phyloP scores from a whole-genome alignment of 2,329 filamentous ascomycete genomes.

The Neofusicoccum laricinum region DNA sequence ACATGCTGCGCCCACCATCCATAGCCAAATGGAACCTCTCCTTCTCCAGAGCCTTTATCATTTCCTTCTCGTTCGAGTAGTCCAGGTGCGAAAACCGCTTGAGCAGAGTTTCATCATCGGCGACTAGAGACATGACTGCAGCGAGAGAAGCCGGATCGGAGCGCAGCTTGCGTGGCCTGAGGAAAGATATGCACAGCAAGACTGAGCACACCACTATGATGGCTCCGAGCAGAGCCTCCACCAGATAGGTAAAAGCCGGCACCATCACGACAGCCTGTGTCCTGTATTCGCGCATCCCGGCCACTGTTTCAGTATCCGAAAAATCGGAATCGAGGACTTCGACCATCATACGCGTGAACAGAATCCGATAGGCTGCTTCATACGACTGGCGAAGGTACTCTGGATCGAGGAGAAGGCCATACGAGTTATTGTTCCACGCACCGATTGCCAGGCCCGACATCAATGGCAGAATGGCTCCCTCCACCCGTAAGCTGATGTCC shows the following conservation, averaged over 20 bases:
- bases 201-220: slow-evolving; percentile 20
- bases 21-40: too few relatives aligned
- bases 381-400: neutral
- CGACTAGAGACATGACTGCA: too few relatives aligned
- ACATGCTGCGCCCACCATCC: too few relatives aligned
- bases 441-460: neutral
- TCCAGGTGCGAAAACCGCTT: too few relatives aligned
- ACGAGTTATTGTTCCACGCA: neutral
- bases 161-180: too few relatives aligned
- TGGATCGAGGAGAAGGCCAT: neutral
- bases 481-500: neutral
- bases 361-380: slow-evolving; percentile 40
- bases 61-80: too few relatives aligned
- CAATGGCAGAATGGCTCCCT: neutral
- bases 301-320: slow-evolving; percentile 3
- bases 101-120: too few relatives aligned
- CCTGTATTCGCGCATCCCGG: slow-evolving; percentile 22
- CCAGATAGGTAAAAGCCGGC: slow-evolving; percentile 35
- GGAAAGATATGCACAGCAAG: too few relatives aligned
- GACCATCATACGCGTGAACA: slow-evolving; percentile 39
- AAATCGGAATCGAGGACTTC: slow-evolving; percentile 27
- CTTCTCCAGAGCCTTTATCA: too few relatives aligned
- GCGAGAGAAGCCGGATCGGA: too few relatives aligned
- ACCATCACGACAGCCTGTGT: slow-evolving; percentile 37
- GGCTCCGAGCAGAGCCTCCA: slow-evolving; percentile 32